A percentile compares a stretch with the other conserved stretches of the same genome.
These are phyloP conservation scores for Gymnopilus dilepis DNA, from an alignment of 768 basidiomycete genomes.

Conservation along the genomic window DNA sequence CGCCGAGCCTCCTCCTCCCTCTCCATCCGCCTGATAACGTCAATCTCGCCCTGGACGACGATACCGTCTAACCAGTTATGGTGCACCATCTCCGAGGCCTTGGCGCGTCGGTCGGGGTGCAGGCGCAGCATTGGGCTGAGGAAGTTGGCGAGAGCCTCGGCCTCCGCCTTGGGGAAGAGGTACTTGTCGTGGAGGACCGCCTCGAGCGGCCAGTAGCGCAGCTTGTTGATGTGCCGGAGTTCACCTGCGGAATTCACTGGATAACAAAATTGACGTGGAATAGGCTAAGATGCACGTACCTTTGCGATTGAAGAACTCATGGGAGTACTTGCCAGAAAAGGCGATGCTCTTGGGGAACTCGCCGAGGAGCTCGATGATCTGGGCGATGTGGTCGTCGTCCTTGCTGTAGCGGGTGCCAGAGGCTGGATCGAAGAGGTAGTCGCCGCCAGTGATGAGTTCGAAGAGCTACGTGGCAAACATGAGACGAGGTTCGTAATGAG, in stretches of 20 bases:
- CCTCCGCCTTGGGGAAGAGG: conserved; percentile 83
- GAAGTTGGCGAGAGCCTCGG: conserved; percentile 82
- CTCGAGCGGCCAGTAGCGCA: conserved; percentile 89
- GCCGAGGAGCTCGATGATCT: conserved; percentile 95
- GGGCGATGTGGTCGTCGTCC: conserved; percentile 96
- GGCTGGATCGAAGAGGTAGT: conserved; percentile 97
- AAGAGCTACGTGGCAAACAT: conserved; percentile 64
- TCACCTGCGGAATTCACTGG: conserved; percentile 64
- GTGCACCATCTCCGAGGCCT: conserved; percentile 82
- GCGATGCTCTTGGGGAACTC: conserved; percentile 86
- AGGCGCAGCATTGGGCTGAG: conserved; percentile 89
- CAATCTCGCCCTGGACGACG: conserved; percentile 89
- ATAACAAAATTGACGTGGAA: neutral
- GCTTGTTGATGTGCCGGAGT: conserved; percentile 91
- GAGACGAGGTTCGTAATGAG: neutral
- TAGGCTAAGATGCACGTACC: conserved; percentile 50
- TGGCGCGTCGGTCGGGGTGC: conserved; percentile 87
- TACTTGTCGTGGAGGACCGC: conserved; percentile 93
- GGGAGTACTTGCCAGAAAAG: conserved; percentile 89
- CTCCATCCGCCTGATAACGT: conserved; percentile 72
- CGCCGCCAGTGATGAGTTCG: conserved; percentile 94
- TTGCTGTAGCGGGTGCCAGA: conserved; percentile 95
- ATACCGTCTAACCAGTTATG: conserved; percentile 89
- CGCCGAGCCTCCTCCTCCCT: conserved; percentile 39
- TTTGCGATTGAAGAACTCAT: conserved; percentile 96